These are phyloP conservation scores for Alternaria tenuissima DNA, from an alignment of 2,329 filamentous ascomycete genomes.

Conservation along the genomic window DNA sequence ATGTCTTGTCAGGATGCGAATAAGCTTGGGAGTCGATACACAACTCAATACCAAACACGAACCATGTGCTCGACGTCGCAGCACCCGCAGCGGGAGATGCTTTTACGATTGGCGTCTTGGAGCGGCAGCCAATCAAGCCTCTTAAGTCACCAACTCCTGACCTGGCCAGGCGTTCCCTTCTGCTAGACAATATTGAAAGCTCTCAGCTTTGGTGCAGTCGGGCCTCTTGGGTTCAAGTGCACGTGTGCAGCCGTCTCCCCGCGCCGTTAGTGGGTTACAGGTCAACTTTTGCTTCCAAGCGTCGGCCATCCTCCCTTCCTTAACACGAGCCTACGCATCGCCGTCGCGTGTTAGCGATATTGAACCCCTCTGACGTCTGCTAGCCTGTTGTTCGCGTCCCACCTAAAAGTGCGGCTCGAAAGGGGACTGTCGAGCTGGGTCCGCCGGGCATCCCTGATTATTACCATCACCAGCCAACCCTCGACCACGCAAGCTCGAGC, in stretches of 20 bases:
- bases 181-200: slow-evolving; percentile 1
- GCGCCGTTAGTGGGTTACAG: slow-evolving; percentile 17
- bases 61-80: slow-evolving; percentile 3
- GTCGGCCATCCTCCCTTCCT: slow-evolving; percentile 9
- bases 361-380: slow-evolving; percentile 18
- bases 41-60: background rate
- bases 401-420: slow-evolving; percentile 32
- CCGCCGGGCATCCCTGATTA: slow-evolving; percentile 28
- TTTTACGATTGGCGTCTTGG: background rate
- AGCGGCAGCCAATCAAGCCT: background rate
- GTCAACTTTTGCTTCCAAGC: slow-evolving; percentile 16
- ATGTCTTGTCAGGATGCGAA: background rate
- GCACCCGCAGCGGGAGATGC: background rate
- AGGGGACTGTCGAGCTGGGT: slow-evolving; percentile 24
- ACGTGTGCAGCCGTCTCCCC: slow-evolving; percentile 21
- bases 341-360: slow-evolving; percentile 12
- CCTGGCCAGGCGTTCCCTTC: slow-evolving; percentile 1
- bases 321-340: slow-evolving; percentile 7
- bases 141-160: background rate
- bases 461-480: slow-evolving; percentile 31
- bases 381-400: slow-evolving; percentile 29
- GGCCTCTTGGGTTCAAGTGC: slow-evolving; percentile 6
- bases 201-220: background rate
- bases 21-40: background rate
- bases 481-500: slow-evolving; percentile 30